Conservation (phyloP, 352 stramenopile species). For the Hyaloperonospora arabidopsidis region DNA sequence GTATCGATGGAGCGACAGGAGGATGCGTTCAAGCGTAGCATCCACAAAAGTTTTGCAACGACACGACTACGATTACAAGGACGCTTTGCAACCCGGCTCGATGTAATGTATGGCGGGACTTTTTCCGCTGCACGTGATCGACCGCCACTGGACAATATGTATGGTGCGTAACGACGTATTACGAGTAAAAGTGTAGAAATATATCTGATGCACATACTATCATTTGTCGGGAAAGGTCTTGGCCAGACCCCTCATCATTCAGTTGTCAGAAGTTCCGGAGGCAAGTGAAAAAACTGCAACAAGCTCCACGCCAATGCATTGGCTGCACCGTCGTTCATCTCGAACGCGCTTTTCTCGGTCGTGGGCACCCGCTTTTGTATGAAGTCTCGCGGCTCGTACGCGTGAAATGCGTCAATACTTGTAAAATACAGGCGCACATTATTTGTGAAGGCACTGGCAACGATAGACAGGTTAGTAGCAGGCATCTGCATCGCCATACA, state of each 20-base stretch:
- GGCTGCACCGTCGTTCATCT: constrained; percentile 25
- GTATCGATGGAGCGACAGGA: too few relatives aligned
- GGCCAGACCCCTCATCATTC: not conserved
- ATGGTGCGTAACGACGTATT: too few relatives aligned
- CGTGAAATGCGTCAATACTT: constrained; percentile 28
- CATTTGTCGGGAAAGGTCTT: constrained; percentile 9
- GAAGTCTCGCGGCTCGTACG: constrained; percentile 31
- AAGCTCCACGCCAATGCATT: constrained; percentile 31
- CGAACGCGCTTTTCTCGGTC: constrained; percentile 12
- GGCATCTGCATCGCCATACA: constrained; percentile 51
- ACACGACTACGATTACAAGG: constrained; percentile 93
- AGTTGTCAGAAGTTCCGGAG: constrained; percentile 18
- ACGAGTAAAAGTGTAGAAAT: too few relatives aligned
- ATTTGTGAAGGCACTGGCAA: constrained; percentile 47
- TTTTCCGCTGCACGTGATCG: constrained; percentile 52
- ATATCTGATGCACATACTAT: constrained; percentile 11
- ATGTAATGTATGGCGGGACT: constrained; percentile 76
- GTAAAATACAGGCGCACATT: constrained; percentile 36
- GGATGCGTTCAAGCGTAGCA: too few relatives aligned
- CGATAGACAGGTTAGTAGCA: constrained; percentile 29
- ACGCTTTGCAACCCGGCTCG: constrained; percentile 94
- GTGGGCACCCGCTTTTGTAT: constrained; percentile 16
- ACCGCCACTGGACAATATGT: not conserved
- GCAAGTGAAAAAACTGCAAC: constrained; percentile 27
- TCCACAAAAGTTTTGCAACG: constrained; percentile 66